Conservation (phyloP, 140 eudicot species). For the Oenanthe javanica region DNA sequence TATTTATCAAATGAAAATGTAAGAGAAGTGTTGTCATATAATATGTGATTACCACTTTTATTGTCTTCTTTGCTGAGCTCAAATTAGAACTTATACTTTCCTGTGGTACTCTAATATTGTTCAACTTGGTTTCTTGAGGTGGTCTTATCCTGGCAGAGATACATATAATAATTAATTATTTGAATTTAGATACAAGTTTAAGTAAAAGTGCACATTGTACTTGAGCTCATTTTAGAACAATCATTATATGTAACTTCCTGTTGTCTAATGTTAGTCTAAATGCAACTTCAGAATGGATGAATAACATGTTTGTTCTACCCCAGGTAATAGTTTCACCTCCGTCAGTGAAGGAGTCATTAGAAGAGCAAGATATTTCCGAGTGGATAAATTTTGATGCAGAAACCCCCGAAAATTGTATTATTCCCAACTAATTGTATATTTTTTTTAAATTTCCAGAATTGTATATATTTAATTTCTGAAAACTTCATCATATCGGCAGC, state of each 20-base stretch:
- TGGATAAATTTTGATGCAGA: constrained; percentile 27
- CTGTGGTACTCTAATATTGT: not conserved
- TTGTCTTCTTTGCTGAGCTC: not conserved
- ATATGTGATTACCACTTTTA: not conserved
- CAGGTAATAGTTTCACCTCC: constrained; percentile 30
- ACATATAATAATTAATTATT: not conserved
- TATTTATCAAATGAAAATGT: constrained; percentile 37
- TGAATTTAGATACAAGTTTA: not conserved
- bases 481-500: constrained; percentile 35
- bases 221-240: not conserved
- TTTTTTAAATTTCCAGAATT: constrained; percentile 4
- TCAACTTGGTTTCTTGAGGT: not conserved
- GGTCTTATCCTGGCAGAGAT: not conserved
- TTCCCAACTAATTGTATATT: not conserved
- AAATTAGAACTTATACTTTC: not conserved
- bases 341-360: constrained; percentile 25
- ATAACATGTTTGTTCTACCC: constrained; percentile 5
- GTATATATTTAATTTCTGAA: constrained; percentile 9
- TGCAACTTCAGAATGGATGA: not conserved
- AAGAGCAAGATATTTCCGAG: constrained; percentile 29
- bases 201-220: not conserved
- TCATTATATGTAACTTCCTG: not conserved
- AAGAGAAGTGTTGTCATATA: constrained; percentile 23
- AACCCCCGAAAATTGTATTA: constrained; percentile 28
- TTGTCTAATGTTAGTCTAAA: not conserved